Percentiles rank a stretch among this genome's conserved stretches.
Conservation (phyloP, 306 rosid species). For the Crotalaria pallida region DNA sequence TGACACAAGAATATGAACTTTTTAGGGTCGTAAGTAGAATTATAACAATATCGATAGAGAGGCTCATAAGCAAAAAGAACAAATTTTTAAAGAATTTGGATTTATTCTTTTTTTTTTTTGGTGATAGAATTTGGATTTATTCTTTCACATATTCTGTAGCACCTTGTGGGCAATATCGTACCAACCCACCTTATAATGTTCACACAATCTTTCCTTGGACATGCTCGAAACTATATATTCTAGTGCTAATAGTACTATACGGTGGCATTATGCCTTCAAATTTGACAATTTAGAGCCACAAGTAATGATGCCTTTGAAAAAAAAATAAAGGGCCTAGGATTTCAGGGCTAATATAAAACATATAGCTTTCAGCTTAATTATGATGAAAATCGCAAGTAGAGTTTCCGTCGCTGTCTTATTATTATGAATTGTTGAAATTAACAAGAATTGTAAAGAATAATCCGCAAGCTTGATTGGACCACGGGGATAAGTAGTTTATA, state of each 20-base stretch:
- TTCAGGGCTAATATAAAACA: not conserved
- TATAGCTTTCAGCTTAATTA: not conserved
- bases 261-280: conserved; percentile 25
- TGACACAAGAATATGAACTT: conserved; percentile 14
- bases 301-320: conserved; percentile 24
- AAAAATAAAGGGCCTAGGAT: not conserved
- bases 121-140: not conserved
- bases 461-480: not conserved
- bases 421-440: not conserved
- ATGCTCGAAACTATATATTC: conserved; percentile 24
- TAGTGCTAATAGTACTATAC: conserved; percentile 23
- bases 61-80: conserved; percentile 25
- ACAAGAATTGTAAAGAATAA: not conserved
- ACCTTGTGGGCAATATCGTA: not conserved
- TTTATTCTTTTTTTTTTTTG: not conserved
- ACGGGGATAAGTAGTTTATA: not conserved
- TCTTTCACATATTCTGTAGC: too few relatives aligned
- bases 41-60: conserved; percentile 9
- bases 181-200: conserved; percentile 28
- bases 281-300: conserved; percentile 31
- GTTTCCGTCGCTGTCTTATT: not conserved
- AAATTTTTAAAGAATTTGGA: not conserved
- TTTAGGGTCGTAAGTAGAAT: conserved; percentile 4
- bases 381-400: not conserved
- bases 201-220: not conserved